Percentiles rank a stretch among this genome's conserved stretches.
Conservation (phyloP, 352 stramenopile species). For the Globisporangium nunn region DNA sequence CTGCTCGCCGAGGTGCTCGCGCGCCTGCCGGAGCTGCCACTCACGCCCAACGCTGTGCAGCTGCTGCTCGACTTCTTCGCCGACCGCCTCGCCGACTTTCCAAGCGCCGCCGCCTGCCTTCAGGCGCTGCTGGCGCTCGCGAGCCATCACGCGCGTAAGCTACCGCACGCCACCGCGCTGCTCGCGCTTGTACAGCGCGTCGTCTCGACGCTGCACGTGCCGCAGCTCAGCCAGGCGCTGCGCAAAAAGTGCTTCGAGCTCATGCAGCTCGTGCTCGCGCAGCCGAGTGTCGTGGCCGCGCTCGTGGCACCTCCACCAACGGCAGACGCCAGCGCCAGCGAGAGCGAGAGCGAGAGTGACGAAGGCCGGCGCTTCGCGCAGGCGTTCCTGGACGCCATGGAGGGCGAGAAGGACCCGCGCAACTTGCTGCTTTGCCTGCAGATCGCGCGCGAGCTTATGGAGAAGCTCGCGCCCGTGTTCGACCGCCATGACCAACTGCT, state of each 20-base stretch:
- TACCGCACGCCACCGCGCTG: constrained; percentile 37
- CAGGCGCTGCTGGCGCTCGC: constrained; percentile 70
- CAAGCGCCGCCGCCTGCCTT: constrained; percentile 72
- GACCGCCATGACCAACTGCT: constrained; percentile 53
- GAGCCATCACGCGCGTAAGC: constrained; percentile 55
- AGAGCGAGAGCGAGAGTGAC: constrained; percentile 13
- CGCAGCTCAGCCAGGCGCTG: constrained; percentile 78
- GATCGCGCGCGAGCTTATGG: constrained; percentile 54
- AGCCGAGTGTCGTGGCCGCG: constrained; percentile 45
- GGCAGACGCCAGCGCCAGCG: constrained; percentile 10
- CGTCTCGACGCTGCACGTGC: constrained; percentile 58
- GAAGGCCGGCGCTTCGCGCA: constrained; percentile 54
- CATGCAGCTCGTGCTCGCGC: constrained; percentile 62
- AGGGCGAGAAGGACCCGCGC: constrained; percentile 88
- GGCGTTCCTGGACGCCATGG: constrained; percentile 77
- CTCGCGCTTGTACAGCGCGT: constrained; percentile 63
- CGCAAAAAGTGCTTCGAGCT: constrained; percentile 83
- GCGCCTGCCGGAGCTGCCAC: constrained; percentile 79
- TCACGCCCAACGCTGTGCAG: constrained; percentile 59
- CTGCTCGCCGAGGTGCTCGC: constrained; percentile 85
- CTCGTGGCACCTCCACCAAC: constrained; percentile 22
- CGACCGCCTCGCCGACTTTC: constrained; percentile 77
- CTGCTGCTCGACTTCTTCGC: constrained; percentile 82
- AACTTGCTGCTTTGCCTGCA: constrained; percentile 78
- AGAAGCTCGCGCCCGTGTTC: constrained; percentile 54